Conservation (phyloP, 1,284 basidiomycete genomes). For the Cutaneotrichosporon sp. region DNA sequence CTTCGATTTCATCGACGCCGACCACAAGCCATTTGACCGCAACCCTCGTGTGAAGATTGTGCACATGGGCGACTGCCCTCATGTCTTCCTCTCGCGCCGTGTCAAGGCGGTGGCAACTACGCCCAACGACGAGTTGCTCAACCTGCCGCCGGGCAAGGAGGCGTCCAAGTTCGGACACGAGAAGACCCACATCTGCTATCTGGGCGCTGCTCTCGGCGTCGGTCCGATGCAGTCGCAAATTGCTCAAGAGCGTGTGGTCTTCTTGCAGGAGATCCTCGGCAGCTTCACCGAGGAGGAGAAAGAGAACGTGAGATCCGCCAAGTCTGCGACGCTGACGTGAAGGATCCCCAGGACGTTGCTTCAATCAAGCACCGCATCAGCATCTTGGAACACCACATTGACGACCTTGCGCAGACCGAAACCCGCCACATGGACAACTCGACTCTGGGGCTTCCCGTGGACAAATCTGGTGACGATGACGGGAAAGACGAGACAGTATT, state of each 20-base stretch:
- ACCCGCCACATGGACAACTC: constrained; percentile 38
- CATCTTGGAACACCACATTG: constrained; percentile 34
- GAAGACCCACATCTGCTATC: constrained; percentile 77
- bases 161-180: constrained; percentile 82
- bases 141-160: constrained; percentile 48
- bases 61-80: constrained; percentile 72
- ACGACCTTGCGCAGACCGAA: constrained; percentile 32
- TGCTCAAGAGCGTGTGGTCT: constrained; percentile 58
- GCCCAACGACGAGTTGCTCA: constrained; percentile 29
- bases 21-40: constrained; percentile 61
- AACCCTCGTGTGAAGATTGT: constrained; percentile 68
- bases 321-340: neutral
- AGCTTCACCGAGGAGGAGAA: neutral
- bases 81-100: constrained; percentile 77
- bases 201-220: constrained; percentile 66
- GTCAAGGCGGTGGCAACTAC: constrained; percentile 42
- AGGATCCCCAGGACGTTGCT: neutral
- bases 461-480: neutral
- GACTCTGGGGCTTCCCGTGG: constrained; percentile 24
- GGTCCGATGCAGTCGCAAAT: constrained; percentile 69
- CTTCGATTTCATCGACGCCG: constrained; percentile 81
- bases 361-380: constrained; percentile 28
- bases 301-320: neutral
- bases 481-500: constrained; percentile 46
- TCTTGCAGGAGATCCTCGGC: constrained; percentile 31